Evolutionary conservation across 805 yeast genomes (phyloP), one percentile per base, ranked within the genome.

Genomic region (Hanseniaspora nectarophila): DNA sequence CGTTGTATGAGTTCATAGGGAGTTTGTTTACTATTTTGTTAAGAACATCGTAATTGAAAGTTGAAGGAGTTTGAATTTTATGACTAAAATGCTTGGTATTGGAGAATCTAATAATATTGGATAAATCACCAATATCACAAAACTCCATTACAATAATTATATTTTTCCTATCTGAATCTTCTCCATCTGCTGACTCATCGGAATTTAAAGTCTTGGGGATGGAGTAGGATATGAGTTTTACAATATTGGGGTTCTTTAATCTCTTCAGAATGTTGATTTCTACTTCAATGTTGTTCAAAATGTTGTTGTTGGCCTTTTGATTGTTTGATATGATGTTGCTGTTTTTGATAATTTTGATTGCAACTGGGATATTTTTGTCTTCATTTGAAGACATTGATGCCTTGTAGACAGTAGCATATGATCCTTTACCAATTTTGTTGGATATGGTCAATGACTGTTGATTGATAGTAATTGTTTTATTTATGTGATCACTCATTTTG

Each of bases 81-180:
- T 37, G 31, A 15, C 16, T 21, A 5, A 0, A 96, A 96, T 64
- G 87, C 86, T 7, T 82, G 77, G 57, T 34, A 78, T 75, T 45
- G 88, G 70, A 74, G 62, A 79, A 81, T 61, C 85, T 77, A 53
- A 92, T 89, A 59, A 92, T 82, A 61, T 81, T 85, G 0, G 95
- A 85, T 56, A 92, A 73, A 67, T 92, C 98, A 13, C 98, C 98
- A 63, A 92, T 71, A 1, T 97, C 81, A 65, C 98, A 92, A 69
- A 87, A 92, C 66, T 92, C 97, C 97, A 92, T 92, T 16, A 90
- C 81, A 56, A 92, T 70, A 63, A 87, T 90, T 70, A 88, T 86
- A 65, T 31, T 42, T 18, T 18, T 42, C 13, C 24, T 28, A 18
- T 28, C 16, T 10, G 13, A 42, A 2, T 29, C 16, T 9, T 42